Evolutionary conservation across 495 filamentous ascomycete genomes (phyloP), one percentile per base, ranked within the genome.

Genomic region (Parachaetomium inaequale): DNA sequence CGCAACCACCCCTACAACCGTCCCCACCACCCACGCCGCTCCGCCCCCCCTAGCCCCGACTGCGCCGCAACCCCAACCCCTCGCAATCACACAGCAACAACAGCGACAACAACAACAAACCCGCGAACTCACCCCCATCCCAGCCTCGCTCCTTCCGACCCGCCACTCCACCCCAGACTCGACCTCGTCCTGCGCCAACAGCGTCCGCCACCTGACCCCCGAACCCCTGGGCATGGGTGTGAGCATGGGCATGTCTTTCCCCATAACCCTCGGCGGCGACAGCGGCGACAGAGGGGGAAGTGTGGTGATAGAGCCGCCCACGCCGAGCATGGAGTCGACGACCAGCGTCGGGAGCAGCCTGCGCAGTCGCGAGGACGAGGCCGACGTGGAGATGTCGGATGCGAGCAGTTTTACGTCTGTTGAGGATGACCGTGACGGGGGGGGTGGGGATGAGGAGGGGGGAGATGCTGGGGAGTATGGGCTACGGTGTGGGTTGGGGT

Each of bases 341-440:
- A 77, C 57, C 29, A 55, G 55, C 14, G 59, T 7, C 4, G 19
- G 46, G 10, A 52, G 38, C 26, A 64, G 62, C 31, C 14, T 46
- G n/a, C 42, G 19, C 14, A 46, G 42, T 11, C 59, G 55, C 11
- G 69, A 65, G 46, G 70, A 69, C 21, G 72, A 69, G 25, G 58
- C 15, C 0, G 78, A 80, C 38, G 66, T 80, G 15, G 78, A 80
- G 53, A 79, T 77, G 74, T 75, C 74, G 25, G 77, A 81, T 58
- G 68, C 66, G 19, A 71, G 69, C 32, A 78, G 74, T 32, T 58
- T 68, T 15, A 56, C 62, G 28, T 72, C 70, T 11, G 73, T 63
- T 15, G 65, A 70, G n/a, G 63, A 69, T 17, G 68, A 65, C 34
- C 21, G 38, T 21, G 52, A 23, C 32, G 12, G 4, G 12, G 38